These are phyloP conservation scores for Vigna radiata DNA, from an alignment of 306 rosid genomes.

Conservation along the genomic window DNA sequence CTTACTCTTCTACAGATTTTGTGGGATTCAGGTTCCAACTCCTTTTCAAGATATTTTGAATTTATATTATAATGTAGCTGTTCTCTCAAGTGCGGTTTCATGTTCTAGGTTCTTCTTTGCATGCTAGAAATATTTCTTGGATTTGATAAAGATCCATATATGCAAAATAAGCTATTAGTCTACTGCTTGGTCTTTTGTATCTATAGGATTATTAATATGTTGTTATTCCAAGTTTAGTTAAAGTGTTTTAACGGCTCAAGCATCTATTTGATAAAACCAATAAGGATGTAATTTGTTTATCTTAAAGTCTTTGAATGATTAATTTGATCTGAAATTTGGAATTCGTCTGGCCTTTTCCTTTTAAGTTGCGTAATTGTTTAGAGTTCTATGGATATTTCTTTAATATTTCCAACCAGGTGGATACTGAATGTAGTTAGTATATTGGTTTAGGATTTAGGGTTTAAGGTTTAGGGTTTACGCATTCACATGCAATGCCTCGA, in stretches of 20 bases:
- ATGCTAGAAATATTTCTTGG: constrained; percentile 33
- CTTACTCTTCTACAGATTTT: constrained; percentile 86
- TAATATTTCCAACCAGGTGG: constrained; percentile 24
- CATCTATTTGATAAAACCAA: constrained; percentile 19
- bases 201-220: constrained; percentile 21
- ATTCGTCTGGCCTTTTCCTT: constrained; percentile 16
- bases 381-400: background rate
- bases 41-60: constrained; percentile 35
- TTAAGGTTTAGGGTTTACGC: too few species aligned
- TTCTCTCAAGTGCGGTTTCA: constrained; percentile 17
- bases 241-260: constrained; percentile 26
- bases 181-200: constrained; percentile 26
- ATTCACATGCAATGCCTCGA: background rate
- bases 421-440: background rate
- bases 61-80: constrained; percentile 35
- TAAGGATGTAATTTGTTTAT: constrained; percentile 9
- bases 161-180: constrained; percentile 7
- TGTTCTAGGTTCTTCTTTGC: constrained; percentile 28
- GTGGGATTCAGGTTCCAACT: constrained; percentile 83
- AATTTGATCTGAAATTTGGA: constrained; percentile 34
- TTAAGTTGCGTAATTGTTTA: constrained; percentile 5
- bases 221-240: constrained; percentile 9
- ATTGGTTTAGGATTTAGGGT: too few species aligned
- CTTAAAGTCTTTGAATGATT: constrained; percentile 10
- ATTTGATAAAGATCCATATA: constrained; percentile 16